These are phyloP conservation scores for Venturia oleaginea DNA, from an alignment of 2,329 filamentous ascomycete genomes.

Conservation along the genomic window DNA sequence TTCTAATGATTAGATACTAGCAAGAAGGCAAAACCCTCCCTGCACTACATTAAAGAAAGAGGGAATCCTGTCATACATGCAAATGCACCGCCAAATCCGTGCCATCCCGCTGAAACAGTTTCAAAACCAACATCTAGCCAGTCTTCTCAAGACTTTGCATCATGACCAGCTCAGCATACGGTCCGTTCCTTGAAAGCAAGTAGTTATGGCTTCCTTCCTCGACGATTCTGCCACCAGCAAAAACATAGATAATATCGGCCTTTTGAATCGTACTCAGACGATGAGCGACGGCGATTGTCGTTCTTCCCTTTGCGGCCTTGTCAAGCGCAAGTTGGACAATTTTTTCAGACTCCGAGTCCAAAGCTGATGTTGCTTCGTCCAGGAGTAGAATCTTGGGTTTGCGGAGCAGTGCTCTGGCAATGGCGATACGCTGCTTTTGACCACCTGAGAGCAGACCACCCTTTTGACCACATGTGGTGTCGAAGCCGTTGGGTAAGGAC, in stretches of 20 bases:
- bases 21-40: background rate
- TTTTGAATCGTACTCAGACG: conserved; percentile 87
- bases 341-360: conserved; percentile 57
- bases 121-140: background rate
- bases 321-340: conserved; percentile 76
- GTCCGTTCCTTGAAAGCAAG: conserved; percentile 44
- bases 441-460: conserved; percentile 79
- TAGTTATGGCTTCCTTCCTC: conserved; percentile 74
- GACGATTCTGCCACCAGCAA: conserved; percentile 78
- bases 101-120: background rate
- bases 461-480: conserved; percentile 78
- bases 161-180: conserved; percentile 72
- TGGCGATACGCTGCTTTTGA: conserved; percentile 91
- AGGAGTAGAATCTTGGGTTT: conserved; percentile 73
- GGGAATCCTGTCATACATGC: background rate
- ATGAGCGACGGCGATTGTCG: conserved; percentile 93
- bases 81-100: background rate
- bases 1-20: background rate
- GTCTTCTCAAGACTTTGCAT: conserved; percentile 64
- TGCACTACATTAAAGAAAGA: background rate
- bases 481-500: conserved; percentile 76
- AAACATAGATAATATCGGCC: conserved; percentile 93
- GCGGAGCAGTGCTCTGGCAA: conserved; percentile 83
- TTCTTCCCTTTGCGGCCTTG: conserved; percentile 71
- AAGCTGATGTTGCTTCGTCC: conserved; percentile 67